Evolutionary conservation across 176 grass and related monocot species (phyloP).

Genomic region (Pharus latifolius): DNA sequence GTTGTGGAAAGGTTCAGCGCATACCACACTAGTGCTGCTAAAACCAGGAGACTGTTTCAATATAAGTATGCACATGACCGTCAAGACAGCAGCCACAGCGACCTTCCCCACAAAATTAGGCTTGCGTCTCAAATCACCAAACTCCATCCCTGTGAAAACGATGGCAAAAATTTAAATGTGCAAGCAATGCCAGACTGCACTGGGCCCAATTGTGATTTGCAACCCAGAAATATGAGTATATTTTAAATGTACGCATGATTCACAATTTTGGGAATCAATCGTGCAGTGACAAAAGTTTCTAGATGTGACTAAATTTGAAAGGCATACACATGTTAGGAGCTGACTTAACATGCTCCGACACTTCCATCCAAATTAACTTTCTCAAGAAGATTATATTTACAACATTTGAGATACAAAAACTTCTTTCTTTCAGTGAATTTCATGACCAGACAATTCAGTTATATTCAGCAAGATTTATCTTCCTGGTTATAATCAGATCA

Average conservation of each 20-base stretch:
- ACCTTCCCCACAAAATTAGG: constrained; percentile 57
- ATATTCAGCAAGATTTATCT: background rate
- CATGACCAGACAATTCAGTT: background rate
- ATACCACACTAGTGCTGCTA: constrained; percentile 31
- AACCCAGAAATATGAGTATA: background rate
- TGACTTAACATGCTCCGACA: background rate
- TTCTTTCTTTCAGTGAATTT: background rate
- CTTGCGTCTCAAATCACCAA: constrained; percentile 53
- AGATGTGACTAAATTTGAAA: background rate
- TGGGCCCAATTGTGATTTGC: background rate
- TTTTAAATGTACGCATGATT: background rate
- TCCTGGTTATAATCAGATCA: background rate
- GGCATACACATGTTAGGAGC: background rate
- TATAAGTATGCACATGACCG: constrained; percentile 59
- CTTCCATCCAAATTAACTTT: background rate
- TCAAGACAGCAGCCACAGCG: constrained; percentile 34
- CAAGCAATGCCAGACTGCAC: background rate
- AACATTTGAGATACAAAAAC: background rate
- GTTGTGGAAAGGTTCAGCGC: constrained; percentile 18
- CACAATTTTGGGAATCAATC: background rate
- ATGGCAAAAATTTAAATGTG: background rate
- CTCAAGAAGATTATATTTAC: background rate
- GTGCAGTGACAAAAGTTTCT: background rate
- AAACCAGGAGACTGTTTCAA: constrained; percentile 70
- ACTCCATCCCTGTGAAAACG: constrained; percentile 47